Conservation (phyloP, 805 yeast species). For the Ogataea wickerhamii region DNA sequence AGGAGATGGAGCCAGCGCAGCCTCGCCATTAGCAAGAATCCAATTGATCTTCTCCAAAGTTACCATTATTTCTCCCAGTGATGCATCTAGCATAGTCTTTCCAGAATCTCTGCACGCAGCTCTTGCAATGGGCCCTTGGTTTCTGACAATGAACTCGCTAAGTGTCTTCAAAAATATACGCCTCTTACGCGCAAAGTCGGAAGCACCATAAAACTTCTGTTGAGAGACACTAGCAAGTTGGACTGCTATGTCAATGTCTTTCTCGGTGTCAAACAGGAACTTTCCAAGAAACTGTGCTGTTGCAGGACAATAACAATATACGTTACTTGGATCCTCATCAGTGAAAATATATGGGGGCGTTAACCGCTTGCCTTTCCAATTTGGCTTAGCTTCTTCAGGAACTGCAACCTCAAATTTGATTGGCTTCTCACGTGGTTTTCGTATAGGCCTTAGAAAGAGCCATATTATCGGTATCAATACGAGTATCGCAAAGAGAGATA, state of each 20-base stretch:
- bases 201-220: conserved; percentile 44
- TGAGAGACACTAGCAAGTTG: conserved; percentile 54
- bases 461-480: conserved; percentile 23
- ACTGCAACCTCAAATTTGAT: conserved; percentile 49
- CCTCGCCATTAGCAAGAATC: conserved; percentile 81
- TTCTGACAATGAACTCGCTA: conserved; percentile 63
- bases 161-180: conserved; percentile 69
- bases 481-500: conserved; percentile 28
- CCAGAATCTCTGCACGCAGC: conserved; percentile 97
- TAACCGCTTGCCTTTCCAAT: conserved; percentile 87
- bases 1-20: conserved; percentile 60
- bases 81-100: conserved; percentile 91
- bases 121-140: conserved; percentile 84
- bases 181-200: conserved; percentile 54
- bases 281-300: conserved; percentile 87
- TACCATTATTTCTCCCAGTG: conserved; percentile 94
- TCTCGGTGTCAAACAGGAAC: conserved; percentile 56
- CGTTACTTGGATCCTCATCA: conserved; percentile 58
- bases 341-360: conserved; percentile 58
- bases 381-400: conserved; percentile 78
- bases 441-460: conserved; percentile 22
- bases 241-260: conserved; percentile 69
- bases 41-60: conserved; percentile 91
- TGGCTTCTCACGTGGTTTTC: conserved; percentile 31
- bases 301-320: conserved; percentile 92